Evolutionary conservation across 805 yeast species (phyloP).

Genomic region (Wickerhamiella spandovensis): DNA sequence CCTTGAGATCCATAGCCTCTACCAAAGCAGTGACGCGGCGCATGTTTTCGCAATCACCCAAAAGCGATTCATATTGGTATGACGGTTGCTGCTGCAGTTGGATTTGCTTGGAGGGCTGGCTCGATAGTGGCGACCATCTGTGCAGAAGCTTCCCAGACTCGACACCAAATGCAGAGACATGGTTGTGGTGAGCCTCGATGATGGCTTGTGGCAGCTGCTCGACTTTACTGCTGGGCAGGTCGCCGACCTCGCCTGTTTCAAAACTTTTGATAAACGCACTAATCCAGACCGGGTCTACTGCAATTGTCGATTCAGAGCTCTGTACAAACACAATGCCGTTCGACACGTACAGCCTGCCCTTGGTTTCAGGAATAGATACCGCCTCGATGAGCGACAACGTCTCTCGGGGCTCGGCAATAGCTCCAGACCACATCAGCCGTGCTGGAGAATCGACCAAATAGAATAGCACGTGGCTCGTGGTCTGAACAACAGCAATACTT

Average conservation of each 20-base stretch:
- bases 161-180: background rate
- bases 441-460: slow-evolving; percentile 5
- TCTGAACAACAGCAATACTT: slow-evolving; percentile 11
- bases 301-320: background rate
- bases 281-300: background rate
- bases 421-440: slow-evolving; percentile 3
- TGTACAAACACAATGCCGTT: background rate
- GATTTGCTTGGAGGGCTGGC: background rate
- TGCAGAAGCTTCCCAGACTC: background rate
- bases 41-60: background rate
- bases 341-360: background rate
- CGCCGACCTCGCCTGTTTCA: background rate
- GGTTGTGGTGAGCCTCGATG: background rate
- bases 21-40: background rate
- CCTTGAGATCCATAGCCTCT: background rate
- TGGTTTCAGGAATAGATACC: background rate
- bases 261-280: background rate
- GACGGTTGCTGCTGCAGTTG: background rate
- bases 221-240: background rate
- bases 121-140: background rate
- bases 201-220: background rate
- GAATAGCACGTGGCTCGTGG: slow-evolving; percentile 6
- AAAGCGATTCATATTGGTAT: background rate
- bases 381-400: slow-evolving; percentile 7
- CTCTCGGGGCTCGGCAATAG: background rate